Percentiles rank a stretch among this genome's conserved stretches.
Evolutionary conservation across 2,329 filamentous ascomycete species (phyloP).

Genomic region (Aspergillus glaucus): DNA sequence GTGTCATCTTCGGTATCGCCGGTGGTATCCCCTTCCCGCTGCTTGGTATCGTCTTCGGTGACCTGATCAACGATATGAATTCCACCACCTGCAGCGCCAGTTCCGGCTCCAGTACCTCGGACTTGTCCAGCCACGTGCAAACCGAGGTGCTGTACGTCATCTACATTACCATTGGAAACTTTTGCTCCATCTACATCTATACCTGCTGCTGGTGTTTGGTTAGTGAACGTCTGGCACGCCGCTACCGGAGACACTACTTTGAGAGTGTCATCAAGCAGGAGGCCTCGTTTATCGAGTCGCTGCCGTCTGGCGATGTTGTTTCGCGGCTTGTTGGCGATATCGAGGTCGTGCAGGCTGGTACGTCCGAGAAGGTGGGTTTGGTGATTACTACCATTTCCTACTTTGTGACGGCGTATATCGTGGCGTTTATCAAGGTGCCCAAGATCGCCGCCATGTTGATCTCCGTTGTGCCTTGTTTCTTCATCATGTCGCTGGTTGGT

Average conservation of each 20-base stretch:
- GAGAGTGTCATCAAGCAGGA: constrained; percentile 54
- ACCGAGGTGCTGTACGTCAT: constrained; percentile 55
- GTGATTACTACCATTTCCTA: constrained; percentile 57
- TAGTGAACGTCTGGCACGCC: constrained; percentile 57
- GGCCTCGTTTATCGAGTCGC: constrained; percentile 57
- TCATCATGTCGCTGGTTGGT: constrained; percentile 52
- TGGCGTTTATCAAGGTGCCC: constrained; percentile 60
- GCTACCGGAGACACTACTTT: constrained; percentile 57
- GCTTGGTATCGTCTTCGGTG: constrained; percentile 35
- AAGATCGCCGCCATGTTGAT: constrained; percentile 59
- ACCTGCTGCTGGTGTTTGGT: constrained; percentile 58
- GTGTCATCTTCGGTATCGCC: constrained; percentile 27
- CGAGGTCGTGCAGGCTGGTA: constrained; percentile 59
- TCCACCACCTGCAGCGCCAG: constrained; percentile 18
- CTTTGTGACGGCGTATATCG: constrained; percentile 60
- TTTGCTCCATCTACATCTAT: constrained; percentile 59
- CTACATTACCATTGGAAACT: constrained; percentile 58
- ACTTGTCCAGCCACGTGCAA: constrained; percentile 15
- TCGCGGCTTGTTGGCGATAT: constrained; percentile 60
- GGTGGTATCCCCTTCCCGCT: constrained; percentile 34
- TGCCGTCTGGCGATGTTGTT: constrained; percentile 57
- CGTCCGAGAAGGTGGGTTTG: constrained; percentile 64
- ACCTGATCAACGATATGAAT: constrained; percentile 36
- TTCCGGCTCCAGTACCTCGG: constrained; percentile 4
- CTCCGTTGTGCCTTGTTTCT: constrained; percentile 56